These are phyloP conservation scores for Schwanniomyces occidentalis DNA, from an alignment of 805 yeast species.

Conservation along the genomic window DNA sequence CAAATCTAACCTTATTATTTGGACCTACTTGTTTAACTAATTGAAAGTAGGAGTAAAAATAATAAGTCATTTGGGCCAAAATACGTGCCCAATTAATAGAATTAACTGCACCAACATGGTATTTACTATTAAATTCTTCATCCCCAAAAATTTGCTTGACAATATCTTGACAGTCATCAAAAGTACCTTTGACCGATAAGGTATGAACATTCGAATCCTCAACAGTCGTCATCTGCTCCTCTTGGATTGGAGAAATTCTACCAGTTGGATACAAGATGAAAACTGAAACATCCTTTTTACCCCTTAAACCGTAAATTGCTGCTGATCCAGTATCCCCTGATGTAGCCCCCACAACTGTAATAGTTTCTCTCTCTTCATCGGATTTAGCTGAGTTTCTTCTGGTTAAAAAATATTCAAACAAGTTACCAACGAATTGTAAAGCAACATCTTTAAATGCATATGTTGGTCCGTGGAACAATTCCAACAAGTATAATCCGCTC, in stretches of 20 bases:
- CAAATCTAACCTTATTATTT: slow-evolving; percentile 61
- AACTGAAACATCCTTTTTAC: slow-evolving; percentile 96
- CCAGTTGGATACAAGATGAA: slow-evolving; percentile 97
- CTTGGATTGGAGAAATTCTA: slow-evolving; percentile 96
- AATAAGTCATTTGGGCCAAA: slow-evolving; percentile 95
- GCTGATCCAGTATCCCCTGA: slow-evolving; percentile 99
- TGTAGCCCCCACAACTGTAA: slow-evolving; percentile 98
- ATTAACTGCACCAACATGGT: slow-evolving; percentile 96
- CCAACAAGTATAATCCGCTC: slow-evolving; percentile 71
- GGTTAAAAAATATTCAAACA: slow-evolving; percentile 86
- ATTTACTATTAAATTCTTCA: slow-evolving; percentile 77
- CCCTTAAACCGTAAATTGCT: slow-evolving; percentile 96
- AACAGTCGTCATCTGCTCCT: slow-evolving; percentile 97
- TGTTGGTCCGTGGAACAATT: slow-evolving; percentile 98
- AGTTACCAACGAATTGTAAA: slow-evolving; percentile 93
- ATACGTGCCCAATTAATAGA: slow-evolving; percentile 99
- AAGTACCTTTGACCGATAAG: slow-evolving; percentile 90
- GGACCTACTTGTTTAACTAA: slow-evolving; percentile 40
- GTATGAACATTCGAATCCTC: slow-evolving; percentile 92
- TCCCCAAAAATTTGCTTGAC: slow-evolving; percentile 94
- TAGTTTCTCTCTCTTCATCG: slow-evolving; percentile 63
- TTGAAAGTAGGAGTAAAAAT: slow-evolving; percentile 89
- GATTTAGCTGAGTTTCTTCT: slow-evolving; percentile 65
- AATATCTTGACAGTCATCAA: slow-evolving; percentile 97
- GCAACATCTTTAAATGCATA: slow-evolving; percentile 99